Base-by-base conservation (phyloP, 2,329 filamentous ascomycete species). In the Talaromyces sp. region DNA sequence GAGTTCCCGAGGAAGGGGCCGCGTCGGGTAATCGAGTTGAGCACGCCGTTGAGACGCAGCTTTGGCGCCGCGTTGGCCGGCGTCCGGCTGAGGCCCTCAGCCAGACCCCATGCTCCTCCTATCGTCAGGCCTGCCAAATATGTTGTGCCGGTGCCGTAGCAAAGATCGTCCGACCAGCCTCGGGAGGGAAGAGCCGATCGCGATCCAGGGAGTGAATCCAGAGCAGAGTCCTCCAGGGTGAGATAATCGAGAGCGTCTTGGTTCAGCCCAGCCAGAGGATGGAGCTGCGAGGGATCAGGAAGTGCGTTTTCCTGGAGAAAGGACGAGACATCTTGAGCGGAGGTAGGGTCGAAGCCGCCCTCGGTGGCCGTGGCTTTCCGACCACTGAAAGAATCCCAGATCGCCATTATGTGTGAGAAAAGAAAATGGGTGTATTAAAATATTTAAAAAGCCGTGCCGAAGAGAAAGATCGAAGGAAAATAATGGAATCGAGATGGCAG, bases 151-250 rank as follows among this genome's bases (percentile, higher is more conserved):
- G 95, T 96, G 72, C 96, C 95, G 76, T 99, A 99, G 80, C 95
- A 98, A 63, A 99, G 86, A 76, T 99, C 95, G 74, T 99, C 95
- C 64, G 93, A 96, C 87, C 96, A 99, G 74, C 95, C 95, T 75
- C 95, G 89, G 61, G 93, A 97, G 51, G 96, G 95, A 59, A 99
- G 85, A 59, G 93, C 89, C 51, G 93, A 96, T 74, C 91, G 90
- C 63, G 88, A 85, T 71, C 92, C 93, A 55, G 93, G 92, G 22
- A 96, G 84, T 71, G 96, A 88, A 64, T 92, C 92, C 62, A 97
- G 86, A 30, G 88, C 86, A 56, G 92, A 91, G 75, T 99, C 96
- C 79, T 99, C 95, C 72, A 99, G 88, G 28, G 89, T 88, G 66
- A 99, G 85, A 78, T 99, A 99, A 77, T 99, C 95, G 71, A 99